phyloP scores from a whole-genome alignment of 2,329 filamentous ascomycete species.

The Xylogone sp. region DNA sequence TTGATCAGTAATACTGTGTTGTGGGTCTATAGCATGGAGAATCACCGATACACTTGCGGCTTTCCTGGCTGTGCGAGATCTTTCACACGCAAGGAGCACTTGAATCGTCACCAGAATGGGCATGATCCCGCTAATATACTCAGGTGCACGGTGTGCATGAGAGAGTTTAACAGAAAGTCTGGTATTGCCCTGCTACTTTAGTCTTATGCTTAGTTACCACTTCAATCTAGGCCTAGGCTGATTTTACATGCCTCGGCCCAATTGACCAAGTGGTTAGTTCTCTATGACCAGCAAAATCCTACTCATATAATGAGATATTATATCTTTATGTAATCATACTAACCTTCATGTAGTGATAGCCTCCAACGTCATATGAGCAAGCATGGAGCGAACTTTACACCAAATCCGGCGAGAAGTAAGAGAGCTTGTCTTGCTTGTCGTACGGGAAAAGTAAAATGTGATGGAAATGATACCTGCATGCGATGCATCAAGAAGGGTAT shows the following conservation, averaged over 20 bases:
- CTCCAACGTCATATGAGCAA: conserved; percentile 21
- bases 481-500: conserved; percentile 36
- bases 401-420: conserved; percentile 22
- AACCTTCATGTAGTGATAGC: conserved; percentile 16
- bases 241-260: too few species aligned
- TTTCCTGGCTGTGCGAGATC: conserved; percentile 17
- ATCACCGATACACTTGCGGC: conserved; percentile 12
- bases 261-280: too few species aligned
- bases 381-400: conserved; percentile 21
- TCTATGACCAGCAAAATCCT: too few species aligned
- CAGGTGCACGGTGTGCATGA: conserved; percentile 16
- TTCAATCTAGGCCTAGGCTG: not conserved
- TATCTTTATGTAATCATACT: too few species aligned
- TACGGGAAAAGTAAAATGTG: conserved; percentile 42
- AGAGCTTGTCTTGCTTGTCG: conserved; percentile 41
- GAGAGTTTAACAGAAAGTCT: conserved; percentile 23
- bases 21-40: too few species aligned
- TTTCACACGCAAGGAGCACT: conserved; percentile 23
- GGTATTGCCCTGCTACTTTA: not conserved
- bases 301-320: too few species aligned
- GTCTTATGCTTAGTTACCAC: not conserved
- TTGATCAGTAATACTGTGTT: too few species aligned
- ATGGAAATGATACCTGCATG: conserved; percentile 35
- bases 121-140: conserved; percentile 14
- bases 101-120: conserved; percentile 19